These are phyloP conservation scores for Lactarius akahatsu DNA, from an alignment of 768 basidiomycete species.

Conservation along the genomic window DNA sequence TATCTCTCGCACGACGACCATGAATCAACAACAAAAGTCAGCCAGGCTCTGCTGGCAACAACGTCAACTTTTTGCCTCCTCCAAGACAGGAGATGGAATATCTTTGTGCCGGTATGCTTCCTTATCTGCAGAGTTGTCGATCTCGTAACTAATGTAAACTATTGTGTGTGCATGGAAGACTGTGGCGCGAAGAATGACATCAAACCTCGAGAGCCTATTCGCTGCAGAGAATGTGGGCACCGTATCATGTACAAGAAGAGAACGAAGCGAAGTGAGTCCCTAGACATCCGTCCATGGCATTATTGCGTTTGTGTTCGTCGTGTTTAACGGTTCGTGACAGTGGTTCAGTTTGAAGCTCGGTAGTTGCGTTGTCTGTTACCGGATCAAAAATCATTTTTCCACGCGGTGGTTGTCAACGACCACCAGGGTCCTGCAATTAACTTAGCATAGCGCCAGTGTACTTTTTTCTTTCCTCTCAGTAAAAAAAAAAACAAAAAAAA, in stretches of 20 bases:
- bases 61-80: slow-evolving; percentile 39
- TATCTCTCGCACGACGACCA: slow-evolving; percentile 28
- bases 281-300: slow-evolving; percentile 2
- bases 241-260: slow-evolving; percentile 99
- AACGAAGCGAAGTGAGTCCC: slow-evolving; percentile 80
- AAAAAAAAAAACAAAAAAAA: not conserved
- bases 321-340: slow-evolving; percentile 38
- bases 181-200: slow-evolving; percentile 93
- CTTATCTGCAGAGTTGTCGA: not conserved
- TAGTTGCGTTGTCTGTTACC: not conserved
- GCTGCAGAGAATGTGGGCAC: slow-evolving; percentile 95
- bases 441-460: not conserved
- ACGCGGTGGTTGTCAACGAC: not conserved
- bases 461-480: not conserved
- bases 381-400: not conserved
- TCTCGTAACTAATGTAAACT: not conserved
- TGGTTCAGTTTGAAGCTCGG: slow-evolving; percentile 61
- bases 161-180: slow-evolving; percentile 43
- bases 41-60: slow-evolving; percentile 36
- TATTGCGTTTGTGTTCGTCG: not conserved
- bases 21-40: slow-evolving; percentile 44
- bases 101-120: slow-evolving; percentile 70
- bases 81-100: slow-evolving; percentile 75
- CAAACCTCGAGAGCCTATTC: slow-evolving; percentile 86
- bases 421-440: not conserved